phyloP scores from a whole-genome alignment of 2,329 filamentous ascomycete species.

The Colletotrichum lentis region DNA sequence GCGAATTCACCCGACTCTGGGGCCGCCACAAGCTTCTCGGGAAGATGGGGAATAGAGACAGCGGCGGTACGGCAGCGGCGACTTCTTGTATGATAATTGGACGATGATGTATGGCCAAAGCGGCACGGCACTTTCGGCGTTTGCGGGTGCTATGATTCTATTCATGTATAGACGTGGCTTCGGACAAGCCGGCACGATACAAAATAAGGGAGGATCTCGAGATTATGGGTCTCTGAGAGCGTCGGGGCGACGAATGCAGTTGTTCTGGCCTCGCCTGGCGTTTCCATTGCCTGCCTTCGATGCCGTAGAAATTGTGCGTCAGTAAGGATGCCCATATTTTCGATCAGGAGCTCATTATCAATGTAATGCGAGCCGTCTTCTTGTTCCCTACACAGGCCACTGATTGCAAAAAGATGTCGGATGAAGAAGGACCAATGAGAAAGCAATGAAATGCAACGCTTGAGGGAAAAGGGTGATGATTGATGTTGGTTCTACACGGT shows the following conservation, averaged over 20 bases:
- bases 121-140: conserved; percentile 34
- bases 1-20: not conserved
- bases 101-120: conserved; percentile 36
- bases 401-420: not conserved
- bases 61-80: conserved; percentile 22
- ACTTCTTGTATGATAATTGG: conserved; percentile 38
- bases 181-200: conserved; percentile 11
- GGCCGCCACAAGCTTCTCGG: conserved; percentile 2
- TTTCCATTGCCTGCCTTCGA: not conserved
- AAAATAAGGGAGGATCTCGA: conserved; percentile 2
- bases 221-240: conserved; percentile 10
- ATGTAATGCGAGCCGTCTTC: not conserved
- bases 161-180: conserved; percentile 34
- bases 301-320: not conserved
- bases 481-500: conserved; percentile 14
- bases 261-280: conserved; percentile 11
- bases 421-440: not conserved
- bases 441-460: not conserved
- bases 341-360: not conserved
- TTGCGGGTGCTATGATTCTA: conserved; percentile 32
- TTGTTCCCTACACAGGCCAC: no score
- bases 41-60: conserved; percentile 8
- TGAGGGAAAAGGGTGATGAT: not conserved
- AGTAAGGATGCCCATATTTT: no score
- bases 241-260: conserved; percentile 27